These are phyloP conservation scores for Borealophlyctis nickersoniae DNA, from an alignment of 192 early-diverging fungal species.

Conservation along the genomic window DNA sequence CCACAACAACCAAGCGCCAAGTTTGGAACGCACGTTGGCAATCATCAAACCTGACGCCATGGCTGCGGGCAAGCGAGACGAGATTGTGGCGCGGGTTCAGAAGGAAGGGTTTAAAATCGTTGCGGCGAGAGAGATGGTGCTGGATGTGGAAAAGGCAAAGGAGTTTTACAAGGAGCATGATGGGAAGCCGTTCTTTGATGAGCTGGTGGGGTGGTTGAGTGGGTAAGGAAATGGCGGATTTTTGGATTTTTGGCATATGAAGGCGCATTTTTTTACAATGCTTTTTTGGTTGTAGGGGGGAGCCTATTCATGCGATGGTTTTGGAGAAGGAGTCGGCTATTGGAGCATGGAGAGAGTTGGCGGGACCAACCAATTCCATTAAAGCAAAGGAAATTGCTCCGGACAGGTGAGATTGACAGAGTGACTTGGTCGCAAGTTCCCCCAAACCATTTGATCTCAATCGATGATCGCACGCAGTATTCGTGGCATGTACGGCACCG, in stretches of 20 bases:
- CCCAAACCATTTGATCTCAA: neutral
- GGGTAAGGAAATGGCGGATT: constrained; percentile 23
- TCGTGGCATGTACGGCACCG: constrained; percentile 44
- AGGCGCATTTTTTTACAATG: no score
- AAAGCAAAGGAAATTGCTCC: constrained; percentile 56
- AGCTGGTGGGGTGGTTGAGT: constrained; percentile 43
- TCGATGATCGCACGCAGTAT: constrained; percentile 30
- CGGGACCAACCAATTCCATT: constrained; percentile 56
- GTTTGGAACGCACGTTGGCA: constrained; percentile 36
- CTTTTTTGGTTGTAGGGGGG: constrained; percentile 12
- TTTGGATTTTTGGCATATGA: no score
- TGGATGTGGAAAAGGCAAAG: constrained; percentile 27
- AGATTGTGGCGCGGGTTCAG: constrained; percentile 34
- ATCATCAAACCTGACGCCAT: constrained; percentile 49
- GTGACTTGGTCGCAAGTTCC: neutral
- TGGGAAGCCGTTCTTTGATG: constrained; percentile 36
- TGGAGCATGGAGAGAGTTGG: constrained; percentile 50
- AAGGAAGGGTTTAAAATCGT: constrained; percentile 33
- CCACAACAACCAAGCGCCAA: neutral
- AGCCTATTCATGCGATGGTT: constrained; percentile 57
- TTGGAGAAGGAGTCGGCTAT: constrained; percentile 54
- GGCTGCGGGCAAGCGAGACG: constrained; percentile 35
- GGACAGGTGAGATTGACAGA: constrained; percentile 29
- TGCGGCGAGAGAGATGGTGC: constrained; percentile 30
- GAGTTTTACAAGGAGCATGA: constrained; percentile 41